phyloP scores from a whole-genome alignment of 129 eudicot genomes.

The Escallonia herrerae region DNA sequence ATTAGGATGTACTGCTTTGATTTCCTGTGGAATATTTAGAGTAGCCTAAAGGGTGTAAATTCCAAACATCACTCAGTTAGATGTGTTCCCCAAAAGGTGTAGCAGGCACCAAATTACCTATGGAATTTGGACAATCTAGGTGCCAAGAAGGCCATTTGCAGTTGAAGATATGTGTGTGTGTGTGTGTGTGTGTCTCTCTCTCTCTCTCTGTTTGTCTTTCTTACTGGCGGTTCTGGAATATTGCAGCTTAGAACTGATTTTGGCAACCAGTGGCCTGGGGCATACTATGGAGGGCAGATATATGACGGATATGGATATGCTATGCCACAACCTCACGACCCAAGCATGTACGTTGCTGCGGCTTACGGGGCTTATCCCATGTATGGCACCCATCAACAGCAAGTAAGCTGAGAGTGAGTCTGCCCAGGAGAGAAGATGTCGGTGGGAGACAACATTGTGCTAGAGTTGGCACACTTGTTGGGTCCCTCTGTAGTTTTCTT shows the following conservation, averaged over 20 bases:
- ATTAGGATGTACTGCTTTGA: too few species aligned
- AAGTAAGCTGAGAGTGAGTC: conserved; percentile 51
- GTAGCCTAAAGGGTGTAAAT: too few species aligned
- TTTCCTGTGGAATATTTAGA: too few species aligned
- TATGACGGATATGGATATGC: conserved; percentile 79
- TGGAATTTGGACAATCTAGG: too few species aligned
- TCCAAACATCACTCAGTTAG: too few species aligned
- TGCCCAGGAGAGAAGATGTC: background rate
- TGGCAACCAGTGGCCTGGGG: conserved; percentile 74
- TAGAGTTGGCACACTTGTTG: background rate
- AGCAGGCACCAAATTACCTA: too few species aligned
- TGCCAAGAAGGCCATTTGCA: too few species aligned
- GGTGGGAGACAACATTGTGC: background rate
- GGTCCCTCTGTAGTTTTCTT: conserved; percentile 9
- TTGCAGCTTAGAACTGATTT: conserved; percentile 63
- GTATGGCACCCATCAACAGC: conserved; percentile 81
- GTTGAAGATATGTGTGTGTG: too few species aligned
- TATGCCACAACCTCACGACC: conserved; percentile 72
- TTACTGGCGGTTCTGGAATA: background rate
- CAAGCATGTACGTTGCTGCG: conserved; percentile 70
- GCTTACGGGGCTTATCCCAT: conserved; percentile 76
- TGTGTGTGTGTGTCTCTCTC: background rate
- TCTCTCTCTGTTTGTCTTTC: background rate
- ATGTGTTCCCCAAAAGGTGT: too few species aligned
- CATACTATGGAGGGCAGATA: conserved; percentile 72